Conservation (phyloP, 345 rosid species). For the Viola odorata region DNA sequence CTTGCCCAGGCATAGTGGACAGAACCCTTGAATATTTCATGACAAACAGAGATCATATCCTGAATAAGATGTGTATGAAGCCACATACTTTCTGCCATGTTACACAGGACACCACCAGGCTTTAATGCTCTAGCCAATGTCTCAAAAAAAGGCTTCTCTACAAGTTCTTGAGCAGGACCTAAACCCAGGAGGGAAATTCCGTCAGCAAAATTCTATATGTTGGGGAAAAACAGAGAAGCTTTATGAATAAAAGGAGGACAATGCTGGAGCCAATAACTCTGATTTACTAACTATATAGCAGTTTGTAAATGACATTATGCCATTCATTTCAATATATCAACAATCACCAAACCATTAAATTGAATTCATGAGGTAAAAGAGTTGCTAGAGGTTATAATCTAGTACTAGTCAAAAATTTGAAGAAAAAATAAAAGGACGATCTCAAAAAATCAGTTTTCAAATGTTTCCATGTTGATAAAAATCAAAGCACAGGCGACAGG, state of each 20-base stretch:
- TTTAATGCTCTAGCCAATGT: slow-evolving; percentile 65
- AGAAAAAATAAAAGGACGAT: too few species aligned
- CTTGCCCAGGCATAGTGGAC: slow-evolving; percentile 94
- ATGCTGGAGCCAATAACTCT: too few species aligned
- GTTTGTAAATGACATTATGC: too few species aligned
- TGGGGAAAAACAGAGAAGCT: too few species aligned
- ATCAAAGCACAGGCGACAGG: too few species aligned
- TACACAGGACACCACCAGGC: slow-evolving; percentile 94
- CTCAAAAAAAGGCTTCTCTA: slow-evolving; percentile 92
- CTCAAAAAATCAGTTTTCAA: not conserved
- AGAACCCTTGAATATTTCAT: slow-evolving; percentile 70
- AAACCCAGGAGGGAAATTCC: slow-evolving; percentile 11
- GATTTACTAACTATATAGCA: too few species aligned
- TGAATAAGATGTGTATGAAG: slow-evolving; percentile 93
- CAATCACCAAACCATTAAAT: too few species aligned
- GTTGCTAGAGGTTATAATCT: too few species aligned
- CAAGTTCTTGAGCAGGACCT: slow-evolving; percentile 96
- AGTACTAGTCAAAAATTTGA: too few species aligned
- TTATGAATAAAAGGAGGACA: too few species aligned
- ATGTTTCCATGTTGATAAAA: not conserved
- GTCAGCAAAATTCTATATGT: not conserved
- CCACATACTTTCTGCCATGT: slow-evolving; percentile 99
- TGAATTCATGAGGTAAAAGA: too few species aligned
- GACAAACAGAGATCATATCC: slow-evolving; percentile 69
- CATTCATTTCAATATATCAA: too few species aligned